Percentiles rank a stretch among this genome's conserved stretches.
Evolutionary conservation across 2,329 filamentous ascomycete species (phyloP).

Genomic region (Cordyceps farinosa): DNA sequence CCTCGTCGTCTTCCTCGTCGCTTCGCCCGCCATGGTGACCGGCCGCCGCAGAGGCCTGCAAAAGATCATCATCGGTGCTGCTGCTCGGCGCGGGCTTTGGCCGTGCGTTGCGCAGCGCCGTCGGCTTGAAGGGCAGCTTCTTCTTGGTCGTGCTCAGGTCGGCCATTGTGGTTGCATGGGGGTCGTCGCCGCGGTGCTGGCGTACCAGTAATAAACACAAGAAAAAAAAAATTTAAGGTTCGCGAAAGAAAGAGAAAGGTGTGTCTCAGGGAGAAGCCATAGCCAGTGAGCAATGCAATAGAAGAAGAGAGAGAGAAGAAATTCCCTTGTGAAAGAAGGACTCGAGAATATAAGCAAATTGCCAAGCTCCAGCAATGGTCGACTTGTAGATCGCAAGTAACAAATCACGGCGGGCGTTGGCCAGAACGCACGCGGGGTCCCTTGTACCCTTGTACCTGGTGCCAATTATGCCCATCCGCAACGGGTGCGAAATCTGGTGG

Average conservation of each 20-base stretch:
- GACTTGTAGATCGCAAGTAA: slow-evolving; percentile 6
- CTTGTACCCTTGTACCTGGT: slow-evolving; percentile 11
- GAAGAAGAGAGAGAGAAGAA: background rate
- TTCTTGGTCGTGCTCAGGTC: slow-evolving; percentile 32
- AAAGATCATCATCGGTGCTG: slow-evolving; percentile 17
- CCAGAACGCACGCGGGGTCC: background rate
- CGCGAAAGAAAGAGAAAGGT: slow-evolving; percentile 17
- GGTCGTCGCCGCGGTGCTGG: background rate
- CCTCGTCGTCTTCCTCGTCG: slow-evolving; percentile 29
- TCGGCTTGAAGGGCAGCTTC: slow-evolving; percentile 49
- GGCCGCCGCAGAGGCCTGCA: slow-evolving; percentile 6
- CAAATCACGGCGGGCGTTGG: background rate
- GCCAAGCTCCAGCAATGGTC: background rate
- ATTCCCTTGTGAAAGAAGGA: no score
- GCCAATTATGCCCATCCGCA: slow-evolving; percentile 2
- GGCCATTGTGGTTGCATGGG: slow-evolving; percentile 28
- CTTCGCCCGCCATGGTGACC: background rate
- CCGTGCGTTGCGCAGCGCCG: slow-evolving; percentile 36
- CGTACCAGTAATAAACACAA: background rate
- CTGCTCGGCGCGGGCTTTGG: slow-evolving; percentile 22
- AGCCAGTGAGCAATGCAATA: background rate
- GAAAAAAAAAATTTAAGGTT: background rate
- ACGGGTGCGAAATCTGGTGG: background rate
- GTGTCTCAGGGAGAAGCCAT: background rate
- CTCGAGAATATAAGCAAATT: background rate